A percentile compares a stretch with the other conserved stretches of the same genome.
Conservation (phyloP, 345 rosid species). For the Microthlaspi erraticum region DNA sequence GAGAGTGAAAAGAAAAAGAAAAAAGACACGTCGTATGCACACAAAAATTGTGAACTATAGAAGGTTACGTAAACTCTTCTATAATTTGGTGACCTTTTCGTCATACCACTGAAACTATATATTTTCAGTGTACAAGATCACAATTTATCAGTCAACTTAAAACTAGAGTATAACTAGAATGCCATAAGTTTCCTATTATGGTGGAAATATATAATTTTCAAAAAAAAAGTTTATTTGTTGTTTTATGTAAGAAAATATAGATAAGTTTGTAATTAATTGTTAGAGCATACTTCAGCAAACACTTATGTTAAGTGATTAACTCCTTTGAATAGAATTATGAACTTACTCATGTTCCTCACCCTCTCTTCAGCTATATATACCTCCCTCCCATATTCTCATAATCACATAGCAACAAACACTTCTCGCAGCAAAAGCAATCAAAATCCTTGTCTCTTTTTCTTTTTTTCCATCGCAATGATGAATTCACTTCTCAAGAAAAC, state of each 20-base stretch:
- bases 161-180: not conserved
- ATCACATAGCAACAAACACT: slow-evolving; percentile 2
- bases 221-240: not conserved
- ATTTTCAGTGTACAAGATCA: not conserved
- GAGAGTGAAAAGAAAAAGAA: too few species aligned
- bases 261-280: not conserved
- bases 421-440: not conserved
- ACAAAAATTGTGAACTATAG: not conserved
- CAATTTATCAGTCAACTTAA: slow-evolving; percentile 4
- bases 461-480: slow-evolving; percentile 12
- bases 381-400: not conserved
- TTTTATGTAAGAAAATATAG: not conserved
- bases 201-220: not conserved
- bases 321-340: slow-evolving; percentile 28
- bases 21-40: too few species aligned
- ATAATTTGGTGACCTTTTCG: not conserved
- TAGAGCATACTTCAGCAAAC: slow-evolving; percentile 15
- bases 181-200: not conserved
- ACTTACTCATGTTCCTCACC: not conserved
- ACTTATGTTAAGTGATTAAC: slow-evolving; percentile 37
- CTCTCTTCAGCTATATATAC: slow-evolving; percentile 4
- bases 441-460: not conserved
- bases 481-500: slow-evolving; percentile 33
- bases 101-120: not conserved
- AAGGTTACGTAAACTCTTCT: not conserved